Evolutionary conservation across 2,329 filamentous ascomycete species (phyloP).

Genomic region (Penicillium brasilianum): DNA sequence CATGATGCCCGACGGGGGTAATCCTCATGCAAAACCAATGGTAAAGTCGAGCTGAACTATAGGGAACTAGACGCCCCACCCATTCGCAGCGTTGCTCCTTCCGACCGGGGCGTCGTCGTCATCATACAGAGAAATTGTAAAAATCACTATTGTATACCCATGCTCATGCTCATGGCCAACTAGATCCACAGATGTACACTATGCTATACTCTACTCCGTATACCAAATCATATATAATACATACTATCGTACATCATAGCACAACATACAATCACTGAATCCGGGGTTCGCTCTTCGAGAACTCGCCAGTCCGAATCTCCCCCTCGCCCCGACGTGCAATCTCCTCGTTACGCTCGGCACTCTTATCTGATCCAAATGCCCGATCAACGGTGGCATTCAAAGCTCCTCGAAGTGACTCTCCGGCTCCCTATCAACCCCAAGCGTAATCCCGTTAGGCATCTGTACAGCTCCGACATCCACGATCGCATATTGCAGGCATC

Average conservation of each 20-base stretch:
- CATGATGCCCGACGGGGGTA: not conserved
- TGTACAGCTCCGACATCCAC: not conserved
- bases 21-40: not conserved
- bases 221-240: no score
- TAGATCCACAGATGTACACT: not conserved
- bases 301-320: conserved; percentile 41
- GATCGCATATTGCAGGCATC: not conserved
- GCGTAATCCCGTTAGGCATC: not conserved
- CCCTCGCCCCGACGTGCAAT: conserved; percentile 44
- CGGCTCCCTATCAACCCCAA: conserved; percentile 39
- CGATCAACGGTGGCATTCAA: conserved; percentile 46
- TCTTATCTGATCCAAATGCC: conserved; percentile 44
- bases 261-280: not conserved
- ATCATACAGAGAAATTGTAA: not conserved
- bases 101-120: not conserved
- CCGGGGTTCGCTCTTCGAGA: conserved; percentile 17
- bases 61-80: not conserved
- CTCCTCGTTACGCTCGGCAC: conserved; percentile 42
- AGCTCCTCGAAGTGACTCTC: conserved; percentile 48
- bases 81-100: not conserved
- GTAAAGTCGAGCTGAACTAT: no score
- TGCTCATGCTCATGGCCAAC: not conserved
- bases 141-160: not conserved
- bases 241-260: not conserved
- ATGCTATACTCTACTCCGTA: not conserved